Percentiles rank a stretch among this genome's conserved stretches.
These are phyloP conservation scores for Hortaea werneckii DNA, from an alignment of 2,329 filamentous ascomycete species.

Conservation along the genomic window DNA sequence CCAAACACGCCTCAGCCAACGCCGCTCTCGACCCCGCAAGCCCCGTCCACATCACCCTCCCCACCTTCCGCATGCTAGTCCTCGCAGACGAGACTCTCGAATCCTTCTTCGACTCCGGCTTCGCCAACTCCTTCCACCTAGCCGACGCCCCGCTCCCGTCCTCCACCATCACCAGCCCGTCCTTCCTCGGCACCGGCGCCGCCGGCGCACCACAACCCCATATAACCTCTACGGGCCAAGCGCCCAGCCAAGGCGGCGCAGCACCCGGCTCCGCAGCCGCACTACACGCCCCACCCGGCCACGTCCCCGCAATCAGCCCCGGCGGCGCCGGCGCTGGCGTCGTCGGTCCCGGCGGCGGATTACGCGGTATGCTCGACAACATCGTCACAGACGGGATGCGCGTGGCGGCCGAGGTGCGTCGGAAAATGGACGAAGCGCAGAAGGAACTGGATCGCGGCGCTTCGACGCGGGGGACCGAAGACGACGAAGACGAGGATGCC, in stretches of 20 bases:
- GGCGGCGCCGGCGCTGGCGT: constrained; percentile 38
- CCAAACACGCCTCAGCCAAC: constrained; percentile 71
- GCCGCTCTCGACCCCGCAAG: constrained; percentile 84
- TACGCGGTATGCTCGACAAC: constrained; percentile 89
- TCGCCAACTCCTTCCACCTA: constrained; percentile 85
- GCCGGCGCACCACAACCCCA: background rate
- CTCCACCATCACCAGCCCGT: constrained; percentile 36
- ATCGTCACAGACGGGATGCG: constrained; percentile 97
- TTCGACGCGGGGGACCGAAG: constrained; percentile 39
- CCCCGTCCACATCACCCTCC: constrained; percentile 87
- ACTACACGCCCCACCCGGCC: background rate
- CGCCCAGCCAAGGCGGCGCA: background rate
- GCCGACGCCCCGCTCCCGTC: constrained; percentile 51
- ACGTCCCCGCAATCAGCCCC: constrained; percentile 16
- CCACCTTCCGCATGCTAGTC: constrained; percentile 97
- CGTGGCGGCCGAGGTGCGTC: constrained; percentile 81
- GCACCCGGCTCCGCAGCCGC: background rate
- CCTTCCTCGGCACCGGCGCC: background rate
- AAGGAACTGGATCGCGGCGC: constrained; percentile 80
- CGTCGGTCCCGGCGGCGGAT: constrained; percentile 58
- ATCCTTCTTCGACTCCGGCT: constrained; percentile 94
- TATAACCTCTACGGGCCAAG: background rate
- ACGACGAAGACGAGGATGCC: constrained; percentile 51
- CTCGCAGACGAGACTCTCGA: constrained; percentile 91
- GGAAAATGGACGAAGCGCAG: constrained; percentile 92